Conservation (phyloP, 148 eudicot genomes). For the Cornus suecica region DNA sequence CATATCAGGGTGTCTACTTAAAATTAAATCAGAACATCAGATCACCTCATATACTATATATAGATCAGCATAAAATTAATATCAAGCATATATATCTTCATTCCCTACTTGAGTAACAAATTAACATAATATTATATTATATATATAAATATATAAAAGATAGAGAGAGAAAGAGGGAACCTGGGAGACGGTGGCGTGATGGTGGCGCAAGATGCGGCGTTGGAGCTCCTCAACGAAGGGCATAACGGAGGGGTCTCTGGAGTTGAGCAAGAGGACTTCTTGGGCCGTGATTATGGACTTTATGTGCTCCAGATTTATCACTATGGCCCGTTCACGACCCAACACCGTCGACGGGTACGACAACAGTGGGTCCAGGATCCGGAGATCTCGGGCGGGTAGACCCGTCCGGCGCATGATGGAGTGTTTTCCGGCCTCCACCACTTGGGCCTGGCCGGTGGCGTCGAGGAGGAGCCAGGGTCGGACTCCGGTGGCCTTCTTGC, state of each 20-base stretch:
- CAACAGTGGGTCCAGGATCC: conserved; percentile 83
- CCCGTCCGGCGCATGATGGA: conserved; percentile 89
- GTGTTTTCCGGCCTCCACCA: conserved; percentile 86
- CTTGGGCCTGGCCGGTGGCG: conserved; percentile 68
- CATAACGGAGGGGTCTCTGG: conserved; percentile 77
- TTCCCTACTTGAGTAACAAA: background rate
- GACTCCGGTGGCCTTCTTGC: conserved; percentile 72
- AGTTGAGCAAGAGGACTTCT: conserved; percentile 79
- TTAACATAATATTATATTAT: no score
- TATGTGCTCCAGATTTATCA: conserved; percentile 89
- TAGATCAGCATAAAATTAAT: no score
- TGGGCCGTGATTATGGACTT: conserved; percentile 94
- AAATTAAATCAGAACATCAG: no score
- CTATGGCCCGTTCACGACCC: conserved; percentile 91
- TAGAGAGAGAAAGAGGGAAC: conserved; percentile 20
- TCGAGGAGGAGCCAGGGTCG: conserved; percentile 80
- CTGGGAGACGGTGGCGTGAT: conserved; percentile 69
- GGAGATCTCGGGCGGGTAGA: conserved; percentile 87
- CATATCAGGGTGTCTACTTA: no score
- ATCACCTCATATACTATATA: no score
- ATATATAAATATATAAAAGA: no score
- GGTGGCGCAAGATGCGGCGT: conserved; percentile 52
- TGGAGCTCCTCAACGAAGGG: conserved; percentile 91
- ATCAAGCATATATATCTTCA: no score
- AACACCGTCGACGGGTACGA: conserved; percentile 92